Conservation (phyloP, 2,329 filamentous ascomycete species). For the Coniochaeta prunicola region DNA sequence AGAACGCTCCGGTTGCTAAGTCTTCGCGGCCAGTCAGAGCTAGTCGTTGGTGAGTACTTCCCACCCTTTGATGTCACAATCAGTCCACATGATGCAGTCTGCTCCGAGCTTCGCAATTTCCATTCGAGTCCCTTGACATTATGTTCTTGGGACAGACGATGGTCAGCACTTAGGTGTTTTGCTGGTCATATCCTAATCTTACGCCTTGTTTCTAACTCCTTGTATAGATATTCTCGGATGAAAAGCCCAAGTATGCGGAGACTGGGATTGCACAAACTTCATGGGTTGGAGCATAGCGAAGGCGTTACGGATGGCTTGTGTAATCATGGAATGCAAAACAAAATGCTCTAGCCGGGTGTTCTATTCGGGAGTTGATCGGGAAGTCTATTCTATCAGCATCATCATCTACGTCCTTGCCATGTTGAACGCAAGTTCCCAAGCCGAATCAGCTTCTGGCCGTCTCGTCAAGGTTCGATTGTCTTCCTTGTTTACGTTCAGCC, state of each 20-base stretch:
- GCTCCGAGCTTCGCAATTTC: constrained; percentile 80
- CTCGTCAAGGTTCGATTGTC: too few relatives aligned
- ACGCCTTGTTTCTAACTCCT: not conserved
- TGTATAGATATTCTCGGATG: not conserved
- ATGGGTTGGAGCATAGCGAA: not conserved
- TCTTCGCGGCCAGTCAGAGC: not conserved
- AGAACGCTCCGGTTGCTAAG: not conserved
- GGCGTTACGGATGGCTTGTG: not conserved
- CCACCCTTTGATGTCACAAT: not conserved
- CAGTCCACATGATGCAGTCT: constrained; percentile 63
- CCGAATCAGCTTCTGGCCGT: too few relatives aligned
- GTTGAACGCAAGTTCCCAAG: too few relatives aligned
- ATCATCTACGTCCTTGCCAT: too few relatives aligned
- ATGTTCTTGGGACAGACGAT: constrained; percentile 63
- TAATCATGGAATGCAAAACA: not conserved
- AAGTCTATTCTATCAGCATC: too few relatives aligned
- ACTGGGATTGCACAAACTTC: not conserved
- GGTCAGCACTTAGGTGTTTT: constrained; percentile 24
- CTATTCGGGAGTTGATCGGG: not conserved
- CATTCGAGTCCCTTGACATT: constrained; percentile 66
- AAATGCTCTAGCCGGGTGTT: not conserved
- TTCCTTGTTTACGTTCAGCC: too few relatives aligned
- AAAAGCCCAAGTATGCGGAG: not conserved
- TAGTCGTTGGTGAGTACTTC: not conserved
- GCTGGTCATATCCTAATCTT: constrained; percentile 3